Evolutionary conservation across 1,284 basidiomycete species (phyloP), one percentile per base, ranked within the genome.

Genomic region (Wolfiporia cocos): DNA sequence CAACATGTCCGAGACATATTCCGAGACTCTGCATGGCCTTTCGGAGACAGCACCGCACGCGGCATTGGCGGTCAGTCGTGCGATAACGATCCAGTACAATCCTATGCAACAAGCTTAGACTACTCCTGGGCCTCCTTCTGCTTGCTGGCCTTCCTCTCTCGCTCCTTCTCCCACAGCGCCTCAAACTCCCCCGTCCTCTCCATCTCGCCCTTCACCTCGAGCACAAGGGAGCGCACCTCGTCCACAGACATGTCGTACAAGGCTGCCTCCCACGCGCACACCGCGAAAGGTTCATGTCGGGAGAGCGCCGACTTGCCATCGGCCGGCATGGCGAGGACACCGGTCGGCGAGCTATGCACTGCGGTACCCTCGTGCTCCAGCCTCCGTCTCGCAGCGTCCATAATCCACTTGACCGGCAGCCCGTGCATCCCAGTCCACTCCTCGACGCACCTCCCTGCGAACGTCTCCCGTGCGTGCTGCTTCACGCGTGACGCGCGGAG

Each of bases 361-460:
- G 5, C 22, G 30, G 4, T 30, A 20, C 2, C 12, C 37, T 12
- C 22, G 4, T 14, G 10, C 21, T 5, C 69, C 2, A 67, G 53
- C 24, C 60, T 58, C 33, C 56, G 53, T 41, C 73, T 64, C 26
- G 76, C 66, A 26, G 56, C 55, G 23, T 73, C 68, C 71, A 76
- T 76, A 31, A 79, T 55, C 44, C 58, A 53, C 45, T 73, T 71
- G n/a, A 78, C 63, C 2, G 62, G 62, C 48, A 51, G 62, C 65
- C 79, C 77, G 40, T 59, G 63, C 37, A 77, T 48, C 1, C 68
- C 68, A 5, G 74, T 69, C 78, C 78, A 82, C 42, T 73, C 66
- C 18, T 64, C 65, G 2, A 84, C 70, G 20, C 62, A 63, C 15
- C 55, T 66, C 9, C 80, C 80, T 41, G 65, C 74, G 53, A 78